These are phyloP conservation scores for Glaciozyma martinii DNA, from an alignment of 768 basidiomycete genomes.

Conservation along the genomic window DNA sequence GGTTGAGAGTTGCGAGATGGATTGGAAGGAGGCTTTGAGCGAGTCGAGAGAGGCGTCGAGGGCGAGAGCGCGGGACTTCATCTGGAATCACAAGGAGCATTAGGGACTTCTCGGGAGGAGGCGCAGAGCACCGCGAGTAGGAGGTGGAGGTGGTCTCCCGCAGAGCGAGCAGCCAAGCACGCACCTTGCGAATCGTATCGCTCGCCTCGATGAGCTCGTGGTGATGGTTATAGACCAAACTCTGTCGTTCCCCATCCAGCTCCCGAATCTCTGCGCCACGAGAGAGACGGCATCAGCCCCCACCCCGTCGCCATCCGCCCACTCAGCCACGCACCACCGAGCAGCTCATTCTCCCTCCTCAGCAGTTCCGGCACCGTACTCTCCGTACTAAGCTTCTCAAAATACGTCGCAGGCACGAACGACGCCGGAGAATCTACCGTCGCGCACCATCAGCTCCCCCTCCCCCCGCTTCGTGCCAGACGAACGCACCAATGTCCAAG, in stretches of 20 bases:
- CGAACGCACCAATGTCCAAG: slow-evolving; percentile 53
- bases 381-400: slow-evolving; percentile 4
- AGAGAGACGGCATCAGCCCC: not conserved
- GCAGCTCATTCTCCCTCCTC: slow-evolving; percentile 70
- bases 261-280: slow-evolving; percentile 65
- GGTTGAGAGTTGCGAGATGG: slow-evolving; percentile 31
- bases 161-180: slow-evolving; percentile 32
- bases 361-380: slow-evolving; percentile 45
- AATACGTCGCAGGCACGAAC: slow-evolving; percentile 8
- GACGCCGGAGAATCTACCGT: slow-evolving; percentile 11
- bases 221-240: slow-evolving; percentile 88
- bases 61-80: slow-evolving; percentile 78
- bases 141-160: too few relatives aligned
- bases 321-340: slow-evolving; percentile 48
- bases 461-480: not conserved
- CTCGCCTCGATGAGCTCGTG: slow-evolving; percentile 89
- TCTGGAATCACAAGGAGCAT: slow-evolving; percentile 45
- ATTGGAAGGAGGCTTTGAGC: slow-evolving; percentile 41
- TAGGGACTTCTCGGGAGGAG: not conserved
- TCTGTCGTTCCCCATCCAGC: slow-evolving; percentile 77
- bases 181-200: slow-evolving; percentile 76
- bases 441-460: not conserved
- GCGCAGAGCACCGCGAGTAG: not conserved
- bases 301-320: too few relatives aligned
- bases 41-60: slow-evolving; percentile 76